phyloP scores from a whole-genome alignment of 176 grass and related monocot species.

The Carex pumila region DNA sequence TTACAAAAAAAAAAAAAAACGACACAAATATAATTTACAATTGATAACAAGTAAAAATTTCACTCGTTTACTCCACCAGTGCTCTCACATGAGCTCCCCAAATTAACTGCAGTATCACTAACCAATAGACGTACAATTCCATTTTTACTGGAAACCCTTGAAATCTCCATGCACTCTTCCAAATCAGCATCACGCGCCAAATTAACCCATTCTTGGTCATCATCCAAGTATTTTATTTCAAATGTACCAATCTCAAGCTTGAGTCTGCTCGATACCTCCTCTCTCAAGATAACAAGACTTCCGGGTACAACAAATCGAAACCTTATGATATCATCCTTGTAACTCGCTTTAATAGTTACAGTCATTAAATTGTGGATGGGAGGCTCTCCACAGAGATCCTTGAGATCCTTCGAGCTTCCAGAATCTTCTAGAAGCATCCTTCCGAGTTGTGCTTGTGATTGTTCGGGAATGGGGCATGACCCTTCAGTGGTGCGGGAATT shows the following conservation, averaged over 20 bases:
- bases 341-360: constrained; percentile 80
- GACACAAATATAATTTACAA: constrained; percentile 8
- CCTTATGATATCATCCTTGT: constrained; percentile 82
- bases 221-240: constrained; percentile 85
- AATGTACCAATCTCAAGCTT: constrained; percentile 76
- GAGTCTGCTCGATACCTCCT: constrained; percentile 60
- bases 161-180: constrained; percentile 86
- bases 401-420: constrained; percentile 79
- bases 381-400: constrained; percentile 50
- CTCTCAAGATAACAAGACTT: constrained; percentile 42
- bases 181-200: constrained; percentile 69
- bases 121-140: constrained; percentile 61
- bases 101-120: constrained; percentile 36
- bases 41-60: neutral
- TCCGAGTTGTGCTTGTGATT: constrained; percentile 34
- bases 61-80: constrained; percentile 34
- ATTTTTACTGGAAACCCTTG: constrained; percentile 50
- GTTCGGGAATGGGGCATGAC: constrained; percentile 61
- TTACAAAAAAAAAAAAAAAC: constrained; percentile 9
- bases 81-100: constrained; percentile 86
- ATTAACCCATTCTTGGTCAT: constrained; percentile 95
- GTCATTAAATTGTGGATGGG: constrained; percentile 40
- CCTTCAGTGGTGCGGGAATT: constrained; percentile 65
- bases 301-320: constrained; percentile 54
- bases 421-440: constrained; percentile 64